phyloP scores from a whole-genome alignment of 2,329 filamentous ascomycete species.

The Sclerotinia glacialis region DNA sequence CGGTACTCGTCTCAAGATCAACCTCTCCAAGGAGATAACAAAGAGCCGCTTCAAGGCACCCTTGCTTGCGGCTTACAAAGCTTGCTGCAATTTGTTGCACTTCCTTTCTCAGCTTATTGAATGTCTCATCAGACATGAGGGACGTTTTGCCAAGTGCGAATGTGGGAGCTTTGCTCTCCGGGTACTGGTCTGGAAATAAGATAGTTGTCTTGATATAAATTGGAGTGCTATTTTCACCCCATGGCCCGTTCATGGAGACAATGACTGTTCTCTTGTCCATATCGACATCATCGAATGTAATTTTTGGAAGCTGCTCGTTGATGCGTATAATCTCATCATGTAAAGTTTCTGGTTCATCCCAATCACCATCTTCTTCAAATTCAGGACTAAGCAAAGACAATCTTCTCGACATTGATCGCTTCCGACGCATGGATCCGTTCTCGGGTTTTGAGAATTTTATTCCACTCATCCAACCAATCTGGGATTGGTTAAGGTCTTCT shows the following conservation, averaged over 20 bases:
- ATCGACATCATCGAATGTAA: slow-evolving; percentile 62
- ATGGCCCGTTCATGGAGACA: slow-evolving; percentile 63
- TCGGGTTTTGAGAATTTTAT: slow-evolving; percentile 55
- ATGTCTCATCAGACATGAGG: slow-evolving; percentile 56
- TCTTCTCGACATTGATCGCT: slow-evolving; percentile 33
- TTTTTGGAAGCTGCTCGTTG: slow-evolving; percentile 59
- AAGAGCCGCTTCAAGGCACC: slow-evolving; percentile 60
- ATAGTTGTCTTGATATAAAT: slow-evolving; percentile 63
- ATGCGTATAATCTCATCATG: slow-evolving; percentile 65
- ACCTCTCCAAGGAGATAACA: slow-evolving; percentile 63
- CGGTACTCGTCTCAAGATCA: slow-evolving; percentile 58
- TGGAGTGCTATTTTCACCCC: slow-evolving; percentile 54
- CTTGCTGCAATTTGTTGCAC: slow-evolving; percentile 55
- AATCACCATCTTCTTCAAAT: slow-evolving; percentile 45
- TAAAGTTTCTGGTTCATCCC: slow-evolving; percentile 58
- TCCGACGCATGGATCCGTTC: slow-evolving; percentile 25
- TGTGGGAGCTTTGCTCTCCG: slow-evolving; percentile 54
- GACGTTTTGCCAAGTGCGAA: slow-evolving; percentile 61
- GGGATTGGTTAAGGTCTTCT: slow-evolving; percentile 49
- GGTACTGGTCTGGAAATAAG: slow-evolving; percentile 58
- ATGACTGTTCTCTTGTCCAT: slow-evolving; percentile 58
- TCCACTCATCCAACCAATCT: slow-evolving; percentile 68
- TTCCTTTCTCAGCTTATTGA: slow-evolving; percentile 53
- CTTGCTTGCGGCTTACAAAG: slow-evolving; percentile 56
- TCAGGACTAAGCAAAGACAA: slow-evolving; percentile 38